phyloP scores from a whole-genome alignment of 768 basidiomycete genomes.

The Clathrus columnatus region DNA sequence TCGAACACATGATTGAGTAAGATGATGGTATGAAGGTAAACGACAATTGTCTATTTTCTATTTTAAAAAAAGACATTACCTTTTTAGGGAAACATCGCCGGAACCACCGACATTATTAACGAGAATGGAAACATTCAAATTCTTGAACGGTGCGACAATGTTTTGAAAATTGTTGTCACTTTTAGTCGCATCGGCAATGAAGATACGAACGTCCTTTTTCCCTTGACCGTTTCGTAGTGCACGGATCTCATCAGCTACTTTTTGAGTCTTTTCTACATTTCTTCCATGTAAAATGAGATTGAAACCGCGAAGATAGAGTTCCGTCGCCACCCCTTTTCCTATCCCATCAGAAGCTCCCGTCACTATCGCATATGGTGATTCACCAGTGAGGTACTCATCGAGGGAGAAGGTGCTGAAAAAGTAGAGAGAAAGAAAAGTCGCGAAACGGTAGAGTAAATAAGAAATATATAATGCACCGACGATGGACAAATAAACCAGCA shows the following conservation, averaged over 20 bases:
- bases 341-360: conserved; percentile 12
- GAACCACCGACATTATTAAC: conserved; percentile 8
- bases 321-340: conserved; percentile 11
- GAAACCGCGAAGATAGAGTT: conserved; percentile 9
- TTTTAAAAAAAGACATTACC: too few relatives aligned
- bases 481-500: neutral
- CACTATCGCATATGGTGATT: conserved; percentile 10
- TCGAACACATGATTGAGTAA: neutral
- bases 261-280: conserved; percentile 7
- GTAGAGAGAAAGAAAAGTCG: conserved; percentile 2
- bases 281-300: conserved; percentile 13
- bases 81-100: neutral
- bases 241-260: conserved; percentile 4
- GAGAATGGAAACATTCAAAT: conserved; percentile 9
- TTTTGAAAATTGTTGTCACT: conserved; percentile 2
- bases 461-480: neutral
- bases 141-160: neutral
- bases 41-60: neutral
- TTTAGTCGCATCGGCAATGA: conserved; percentile 4
- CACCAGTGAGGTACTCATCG: conserved; percentile 2
- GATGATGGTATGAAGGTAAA: neutral
- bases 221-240: neutral
- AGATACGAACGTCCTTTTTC: neutral
- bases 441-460: conserved; percentile 2
- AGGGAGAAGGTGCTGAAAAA: neutral